Conservation (phyloP, 164 flowering plant species). For the Magnolia changhungtana region DNA sequence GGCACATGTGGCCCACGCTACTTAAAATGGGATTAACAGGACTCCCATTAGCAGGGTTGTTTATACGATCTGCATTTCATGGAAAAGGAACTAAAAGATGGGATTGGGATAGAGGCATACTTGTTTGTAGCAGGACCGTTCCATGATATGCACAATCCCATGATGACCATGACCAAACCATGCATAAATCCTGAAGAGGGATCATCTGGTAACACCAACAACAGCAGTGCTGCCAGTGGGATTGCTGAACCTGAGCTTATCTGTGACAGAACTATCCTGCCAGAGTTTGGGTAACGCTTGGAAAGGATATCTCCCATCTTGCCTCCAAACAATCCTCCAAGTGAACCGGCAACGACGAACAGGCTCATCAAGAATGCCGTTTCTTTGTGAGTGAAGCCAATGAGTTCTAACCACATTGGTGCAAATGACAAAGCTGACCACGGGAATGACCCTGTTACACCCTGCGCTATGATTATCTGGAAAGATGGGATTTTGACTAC, state of each 20-base stretch:
- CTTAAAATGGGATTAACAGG: too few relatives aligned
- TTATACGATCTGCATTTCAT: neutral
- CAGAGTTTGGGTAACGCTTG: slow-evolving; percentile 66
- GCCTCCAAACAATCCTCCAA: slow-evolving; percentile 91
- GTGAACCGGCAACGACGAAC: slow-evolving; percentile 62
- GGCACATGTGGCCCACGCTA: neutral
- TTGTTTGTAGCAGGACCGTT: slow-evolving; percentile 90
- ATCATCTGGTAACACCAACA: slow-evolving; percentile 60
- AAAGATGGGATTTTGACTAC: slow-evolving; percentile 82
- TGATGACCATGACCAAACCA: slow-evolving; percentile 55
- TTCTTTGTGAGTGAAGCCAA: slow-evolving; percentile 69
- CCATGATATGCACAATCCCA: slow-evolving; percentile 87
- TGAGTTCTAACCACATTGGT: slow-evolving; percentile 92
- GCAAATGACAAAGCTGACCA: slow-evolving; percentile 94
- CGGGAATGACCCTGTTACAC: slow-evolving; percentile 87
- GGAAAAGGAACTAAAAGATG: neutral
- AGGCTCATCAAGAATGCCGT: slow-evolving; percentile 62
- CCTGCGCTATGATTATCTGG: slow-evolving; percentile 88
- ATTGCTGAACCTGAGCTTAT: slow-evolving; percentile 87
- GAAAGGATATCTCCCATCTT: slow-evolving; percentile 79
- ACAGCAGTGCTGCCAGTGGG: slow-evolving; percentile 74
- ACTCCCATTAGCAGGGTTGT: neutral
- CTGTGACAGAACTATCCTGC: slow-evolving; percentile 80
- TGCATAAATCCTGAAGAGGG: slow-evolving; percentile 59
- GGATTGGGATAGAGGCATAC: slow-evolving; percentile 34